Evolutionary conservation across 2,329 filamentous ascomycete genomes (phyloP).

Genomic region (Pyrenochaeta sp.): DNA sequence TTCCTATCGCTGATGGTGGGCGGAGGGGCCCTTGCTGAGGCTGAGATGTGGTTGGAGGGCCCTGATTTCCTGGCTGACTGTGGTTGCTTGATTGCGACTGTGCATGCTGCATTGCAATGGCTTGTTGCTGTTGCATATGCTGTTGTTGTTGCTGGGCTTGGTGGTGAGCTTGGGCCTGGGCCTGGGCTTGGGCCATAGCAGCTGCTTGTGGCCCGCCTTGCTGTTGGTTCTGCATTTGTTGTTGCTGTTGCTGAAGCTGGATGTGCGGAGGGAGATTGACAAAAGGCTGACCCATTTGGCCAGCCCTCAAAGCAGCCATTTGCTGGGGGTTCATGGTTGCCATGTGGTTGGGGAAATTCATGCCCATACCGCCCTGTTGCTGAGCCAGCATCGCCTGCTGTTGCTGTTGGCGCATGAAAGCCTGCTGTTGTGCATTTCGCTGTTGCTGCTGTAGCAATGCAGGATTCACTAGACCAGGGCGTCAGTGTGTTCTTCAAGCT

Average conservation of each 20-base stretch:
- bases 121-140: conserved; percentile 50
- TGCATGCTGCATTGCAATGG: conserved; percentile 58
- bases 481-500: conserved; percentile 11
- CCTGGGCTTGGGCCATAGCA: conserved; percentile 58
- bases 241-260: conserved; percentile 56
- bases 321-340: conserved; percentile 56
- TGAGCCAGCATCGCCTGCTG: conserved; percentile 64
- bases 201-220: conserved; percentile 47
- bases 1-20: conserved; percentile 48
- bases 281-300: conserved; percentile 33
- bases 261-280: conserved; percentile 47
- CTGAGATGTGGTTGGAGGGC: conserved; percentile 45
- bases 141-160: conserved; percentile 55
- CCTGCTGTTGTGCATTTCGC: conserved; percentile 52
- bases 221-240: conserved; percentile 55
- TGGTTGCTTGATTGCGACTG: conserved; percentile 60
- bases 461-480: conserved; percentile 45
- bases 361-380: conserved; percentile 62
- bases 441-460: conserved; percentile 55
- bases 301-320: conserved; percentile 34
- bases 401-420: conserved; percentile 60
- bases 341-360: conserved; percentile 64
- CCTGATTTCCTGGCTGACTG: conserved; percentile 53
- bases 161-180: conserved; percentile 36
- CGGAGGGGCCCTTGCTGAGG: conserved; percentile 49